Conservation (phyloP, 2,329 filamentous ascomycete species). For the Pestalotiopsis sp. region DNA sequence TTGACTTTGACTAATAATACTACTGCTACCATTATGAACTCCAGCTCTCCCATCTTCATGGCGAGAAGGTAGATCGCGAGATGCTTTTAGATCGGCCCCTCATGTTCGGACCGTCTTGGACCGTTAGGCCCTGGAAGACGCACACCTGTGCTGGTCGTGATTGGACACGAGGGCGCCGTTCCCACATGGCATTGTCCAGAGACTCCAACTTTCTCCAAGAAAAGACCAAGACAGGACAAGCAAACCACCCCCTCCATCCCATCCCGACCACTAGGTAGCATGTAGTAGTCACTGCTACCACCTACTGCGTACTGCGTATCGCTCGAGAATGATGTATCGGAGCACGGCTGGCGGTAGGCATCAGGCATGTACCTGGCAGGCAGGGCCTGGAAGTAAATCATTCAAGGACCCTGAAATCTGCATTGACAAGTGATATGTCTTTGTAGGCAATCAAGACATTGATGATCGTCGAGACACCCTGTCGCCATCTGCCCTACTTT, state of each 20-base stretch:
- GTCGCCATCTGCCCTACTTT: neutral
- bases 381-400: neutral
- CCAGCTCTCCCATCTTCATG: neutral
- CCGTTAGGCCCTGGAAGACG: neutral
- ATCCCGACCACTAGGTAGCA: too few species aligned
- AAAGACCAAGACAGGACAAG: neutral
- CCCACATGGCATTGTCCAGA: conserved; percentile 1
- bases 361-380: neutral
- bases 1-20: neutral
- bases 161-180: neutral
- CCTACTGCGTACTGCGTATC: too few species aligned
- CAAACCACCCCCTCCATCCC: neutral
- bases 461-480: neutral
- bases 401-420: conserved; percentile 5
- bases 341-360: neutral
- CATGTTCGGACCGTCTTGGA: conserved; percentile 7
- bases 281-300: too few species aligned
- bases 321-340: too few species aligned
- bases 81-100: neutral
- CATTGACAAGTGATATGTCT: conserved; percentile 4
- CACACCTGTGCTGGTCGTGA: neutral
- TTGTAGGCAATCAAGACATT: neutral
- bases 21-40: neutral
- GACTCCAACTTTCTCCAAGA: neutral
- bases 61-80: neutral